A percentile compares a stretch with the other conserved stretches of the same genome.
phyloP scores from a whole-genome alignment of 768 basidiomycete species.

The Cystobasidiopsis lactophilus region DNA sequence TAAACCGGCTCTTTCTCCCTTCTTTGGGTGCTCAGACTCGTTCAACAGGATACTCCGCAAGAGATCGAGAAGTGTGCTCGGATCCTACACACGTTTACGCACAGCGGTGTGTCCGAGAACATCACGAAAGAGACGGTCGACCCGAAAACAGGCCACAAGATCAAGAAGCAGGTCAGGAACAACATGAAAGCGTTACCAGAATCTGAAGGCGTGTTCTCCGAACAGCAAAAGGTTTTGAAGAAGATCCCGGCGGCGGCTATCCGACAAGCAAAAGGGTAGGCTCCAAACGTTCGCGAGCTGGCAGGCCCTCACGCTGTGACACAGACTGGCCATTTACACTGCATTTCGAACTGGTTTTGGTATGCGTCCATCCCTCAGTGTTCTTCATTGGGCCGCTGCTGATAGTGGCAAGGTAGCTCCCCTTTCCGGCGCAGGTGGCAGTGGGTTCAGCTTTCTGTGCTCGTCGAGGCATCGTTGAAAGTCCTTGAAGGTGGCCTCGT shows the following conservation, averaged over 20 bases:
- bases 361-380: no score
- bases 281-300: no score
- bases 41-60: background rate
- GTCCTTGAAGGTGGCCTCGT: constrained; percentile 2
- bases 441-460: no score
- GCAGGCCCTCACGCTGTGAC: no score
- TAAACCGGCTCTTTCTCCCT: no score
- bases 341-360: background rate
- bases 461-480: constrained; percentile 1
- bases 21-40: no score
- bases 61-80: constrained; percentile 2
- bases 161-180: no score
- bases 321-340: background rate
- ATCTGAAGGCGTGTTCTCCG: no score
- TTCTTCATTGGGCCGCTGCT: background rate
- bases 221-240: constrained; percentile 8
- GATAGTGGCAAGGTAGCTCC: background rate
- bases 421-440: background rate
- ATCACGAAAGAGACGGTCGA: background rate
- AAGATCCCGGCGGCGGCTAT: constrained; percentile 11
- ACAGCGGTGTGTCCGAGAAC: background rate
- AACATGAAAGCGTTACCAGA: no score
- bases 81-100: background rate
- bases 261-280: constrained; percentile 1
- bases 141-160: constrained; percentile 7